A percentile compares a stretch with the other conserved stretches of the same genome.
Evolutionary conservation across 1,284 basidiomycete species (phyloP).

Genomic region (Kalmanozyma brasiliensis): DNA sequence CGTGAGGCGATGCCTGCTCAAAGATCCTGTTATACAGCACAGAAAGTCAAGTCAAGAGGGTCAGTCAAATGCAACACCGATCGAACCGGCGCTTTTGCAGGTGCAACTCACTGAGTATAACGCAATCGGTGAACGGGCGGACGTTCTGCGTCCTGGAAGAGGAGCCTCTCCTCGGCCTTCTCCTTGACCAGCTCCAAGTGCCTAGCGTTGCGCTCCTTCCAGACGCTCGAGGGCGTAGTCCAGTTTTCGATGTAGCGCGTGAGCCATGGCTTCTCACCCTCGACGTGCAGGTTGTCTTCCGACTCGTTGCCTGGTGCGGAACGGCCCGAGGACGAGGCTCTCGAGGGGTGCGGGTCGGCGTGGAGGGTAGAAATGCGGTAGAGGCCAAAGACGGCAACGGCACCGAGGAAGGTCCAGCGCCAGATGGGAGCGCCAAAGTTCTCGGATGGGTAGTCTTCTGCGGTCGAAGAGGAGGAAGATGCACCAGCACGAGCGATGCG

Average conservation of each 20-base stretch:
- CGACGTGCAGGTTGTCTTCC: slow-evolving; percentile 47
- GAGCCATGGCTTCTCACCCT: slow-evolving; percentile 56
- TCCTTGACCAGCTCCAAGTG: slow-evolving; percentile 53
- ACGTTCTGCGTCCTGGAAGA: slow-evolving; percentile 61
- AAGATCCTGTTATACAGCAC: slow-evolving; percentile 41
- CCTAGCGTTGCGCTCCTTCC: slow-evolving; percentile 53
- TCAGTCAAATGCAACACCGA: background rate
- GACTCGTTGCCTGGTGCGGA: slow-evolving; percentile 54
- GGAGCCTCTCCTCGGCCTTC: slow-evolving; percentile 54
- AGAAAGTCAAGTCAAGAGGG: no score
- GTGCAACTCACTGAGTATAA: slow-evolving; percentile 47
- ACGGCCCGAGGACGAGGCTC: slow-evolving; percentile 48
- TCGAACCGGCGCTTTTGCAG: no score
- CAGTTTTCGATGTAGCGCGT: slow-evolving; percentile 61
- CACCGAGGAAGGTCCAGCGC: slow-evolving; percentile 53
- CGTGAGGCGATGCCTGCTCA: slow-evolving; percentile 62
- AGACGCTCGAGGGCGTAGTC: slow-evolving; percentile 39
- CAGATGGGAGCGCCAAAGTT: slow-evolving; percentile 58
- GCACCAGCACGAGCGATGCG: slow-evolving; percentile 28
- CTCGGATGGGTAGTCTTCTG: slow-evolving; percentile 39
- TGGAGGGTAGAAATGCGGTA: slow-evolving; percentile 55
- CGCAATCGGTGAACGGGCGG: slow-evolving; percentile 57
- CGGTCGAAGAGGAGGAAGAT: slow-evolving; percentile 31
- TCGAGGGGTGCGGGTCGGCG: slow-evolving; percentile 52
- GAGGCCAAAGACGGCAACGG: slow-evolving; percentile 45